phyloP scores from a whole-genome alignment of 108 stramenopile genomes.

The Bacterosira constricta region DNA sequence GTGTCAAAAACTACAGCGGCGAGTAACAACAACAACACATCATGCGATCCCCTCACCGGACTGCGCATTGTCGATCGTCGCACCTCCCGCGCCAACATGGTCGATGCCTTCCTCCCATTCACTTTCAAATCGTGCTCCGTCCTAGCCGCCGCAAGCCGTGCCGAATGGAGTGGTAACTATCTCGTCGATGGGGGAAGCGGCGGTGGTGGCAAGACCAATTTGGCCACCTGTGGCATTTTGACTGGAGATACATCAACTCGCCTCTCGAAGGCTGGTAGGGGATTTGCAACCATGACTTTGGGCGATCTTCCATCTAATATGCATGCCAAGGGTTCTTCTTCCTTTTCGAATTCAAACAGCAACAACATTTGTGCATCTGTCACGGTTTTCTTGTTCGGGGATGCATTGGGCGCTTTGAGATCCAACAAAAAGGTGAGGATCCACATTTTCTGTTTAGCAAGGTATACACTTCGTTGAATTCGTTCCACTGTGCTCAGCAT shows the following conservation, averaged over 20 bases:
- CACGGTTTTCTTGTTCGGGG: slow-evolving; percentile 79
- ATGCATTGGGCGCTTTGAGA: slow-evolving; percentile 41
- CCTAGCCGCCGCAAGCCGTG: slow-evolving; percentile 23
- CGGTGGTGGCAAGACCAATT: slow-evolving; percentile 19
- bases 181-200: neutral
- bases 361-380: slow-evolving; percentile 55
- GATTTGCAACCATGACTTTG: slow-evolving; percentile 67
- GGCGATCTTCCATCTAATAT: slow-evolving; percentile 49
- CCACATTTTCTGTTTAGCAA: no score
- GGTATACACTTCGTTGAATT: no score
- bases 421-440: neutral
- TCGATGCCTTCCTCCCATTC: slow-evolving; percentile 30
- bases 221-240: slow-evolving; percentile 41
- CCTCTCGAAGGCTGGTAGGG: slow-evolving; percentile 57
- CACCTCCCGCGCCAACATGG: slow-evolving; percentile 35
- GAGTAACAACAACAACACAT: neutral
- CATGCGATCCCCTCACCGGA: slow-evolving; percentile 26
- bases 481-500: no score
- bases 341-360: neutral
- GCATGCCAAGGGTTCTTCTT: neutral
- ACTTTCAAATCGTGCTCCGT: slow-evolving; percentile 22
- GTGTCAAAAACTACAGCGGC: neutral
- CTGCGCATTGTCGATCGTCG: slow-evolving; percentile 43
- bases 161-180: slow-evolving; percentile 18
- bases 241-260: slow-evolving; percentile 16